phyloP scores from a whole-genome alignment of 2,329 filamentous ascomycete genomes.

The Cladorrhinum sp. region DNA sequence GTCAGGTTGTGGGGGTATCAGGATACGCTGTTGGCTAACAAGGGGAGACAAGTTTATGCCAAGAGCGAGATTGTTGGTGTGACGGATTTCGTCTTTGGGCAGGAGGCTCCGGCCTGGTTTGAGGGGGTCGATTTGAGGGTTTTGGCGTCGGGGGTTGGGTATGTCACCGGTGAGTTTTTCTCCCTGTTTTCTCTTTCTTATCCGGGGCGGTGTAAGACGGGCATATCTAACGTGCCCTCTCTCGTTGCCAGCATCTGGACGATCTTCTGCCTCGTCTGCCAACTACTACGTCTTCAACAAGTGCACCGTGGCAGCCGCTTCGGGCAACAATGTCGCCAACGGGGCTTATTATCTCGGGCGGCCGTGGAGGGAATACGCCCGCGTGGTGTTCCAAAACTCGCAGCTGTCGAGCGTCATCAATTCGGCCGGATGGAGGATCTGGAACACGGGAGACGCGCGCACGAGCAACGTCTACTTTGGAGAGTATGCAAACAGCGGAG shows the following conservation, averaged over 20 bases:
- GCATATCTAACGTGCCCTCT: too few relatives aligned
- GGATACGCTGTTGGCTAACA: conserved; percentile 47
- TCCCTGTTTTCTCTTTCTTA: conserved; percentile 3
- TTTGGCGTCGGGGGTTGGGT: conserved; percentile 35
- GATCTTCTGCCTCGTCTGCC: conserved; percentile 34
- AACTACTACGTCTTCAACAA: conserved; percentile 48
- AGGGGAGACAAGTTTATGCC: conserved; percentile 47
- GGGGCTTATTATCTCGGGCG: conserved; percentile 47
- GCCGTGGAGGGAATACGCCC: conserved; percentile 46
- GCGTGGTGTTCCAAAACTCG: conserved; percentile 49
- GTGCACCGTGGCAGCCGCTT: conserved; percentile 40
- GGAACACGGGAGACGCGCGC: conserved; percentile 47
- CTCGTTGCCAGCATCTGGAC: conserved; percentile 42
- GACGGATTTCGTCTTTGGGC: conserved; percentile 50
- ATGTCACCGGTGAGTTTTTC: conserved; percentile 39
- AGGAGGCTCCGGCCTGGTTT: conserved; percentile 43
- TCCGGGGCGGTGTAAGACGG: not conserved
- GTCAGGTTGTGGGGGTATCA: conserved; percentile 46
- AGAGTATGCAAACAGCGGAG: conserved; percentile 59
- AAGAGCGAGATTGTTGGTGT: conserved; percentile 44
- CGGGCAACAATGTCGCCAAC: conserved; percentile 35
- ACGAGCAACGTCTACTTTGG: conserved; percentile 53
- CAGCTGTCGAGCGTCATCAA: conserved; percentile 56
- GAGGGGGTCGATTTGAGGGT: conserved; percentile 41
- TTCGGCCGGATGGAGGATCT: conserved; percentile 54